A percentile compares a stretch with the other conserved stretches of the same genome.
These are phyloP conservation scores for Podospora australis DNA, from an alignment of 495 filamentous ascomycete species.

Conservation along the genomic window DNA sequence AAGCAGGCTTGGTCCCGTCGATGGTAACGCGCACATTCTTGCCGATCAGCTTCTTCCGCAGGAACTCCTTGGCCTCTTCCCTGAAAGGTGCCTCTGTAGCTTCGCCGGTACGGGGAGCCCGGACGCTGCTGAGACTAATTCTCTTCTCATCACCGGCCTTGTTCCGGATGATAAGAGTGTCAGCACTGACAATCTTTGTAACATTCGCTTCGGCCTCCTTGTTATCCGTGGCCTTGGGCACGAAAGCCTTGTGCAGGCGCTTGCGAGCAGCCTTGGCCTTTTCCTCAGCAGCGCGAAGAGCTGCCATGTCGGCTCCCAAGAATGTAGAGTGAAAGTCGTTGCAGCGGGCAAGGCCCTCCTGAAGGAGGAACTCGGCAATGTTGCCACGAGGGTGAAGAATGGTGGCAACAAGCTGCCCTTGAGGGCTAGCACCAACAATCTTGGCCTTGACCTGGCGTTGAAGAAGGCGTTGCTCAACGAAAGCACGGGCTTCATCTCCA, in stretches of 20 bases:
- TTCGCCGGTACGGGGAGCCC: constrained; percentile 68
- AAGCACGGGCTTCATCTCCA: constrained; percentile 77
- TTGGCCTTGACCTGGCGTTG: constrained; percentile 79
- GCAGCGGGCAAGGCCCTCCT: constrained; percentile 84
- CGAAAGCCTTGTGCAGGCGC: constrained; percentile 72
- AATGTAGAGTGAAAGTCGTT: constrained; percentile 89
- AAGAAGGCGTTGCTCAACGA: constrained; percentile 74
- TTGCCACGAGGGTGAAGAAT: constrained; percentile 84
- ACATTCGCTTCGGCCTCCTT: constrained; percentile 70
- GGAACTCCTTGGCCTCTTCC: constrained; percentile 91
- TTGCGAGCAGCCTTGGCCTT: constrained; percentile 65
- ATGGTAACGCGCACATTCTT: constrained; percentile 85
- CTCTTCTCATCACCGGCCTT: constrained; percentile 81
- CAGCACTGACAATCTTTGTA: constrained; percentile 76
- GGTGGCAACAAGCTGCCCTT: constrained; percentile 72
- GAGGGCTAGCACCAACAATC: constrained; percentile 78
- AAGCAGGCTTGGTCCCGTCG: constrained; percentile 86
- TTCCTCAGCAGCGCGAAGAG: constrained; percentile 81
- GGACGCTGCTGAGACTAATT: constrained; percentile 84
- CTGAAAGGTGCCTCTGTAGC: constrained; percentile 67
- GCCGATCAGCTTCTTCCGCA: constrained; percentile 88
- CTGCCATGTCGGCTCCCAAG: constrained; percentile 78
- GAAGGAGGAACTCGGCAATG: constrained; percentile 81
- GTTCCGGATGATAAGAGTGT: constrained; percentile 78
- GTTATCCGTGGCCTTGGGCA: constrained; percentile 52